phyloP scores from a whole-genome alignment of 2,329 filamentous ascomycete genomes.

The Cytospora piceae region DNA sequence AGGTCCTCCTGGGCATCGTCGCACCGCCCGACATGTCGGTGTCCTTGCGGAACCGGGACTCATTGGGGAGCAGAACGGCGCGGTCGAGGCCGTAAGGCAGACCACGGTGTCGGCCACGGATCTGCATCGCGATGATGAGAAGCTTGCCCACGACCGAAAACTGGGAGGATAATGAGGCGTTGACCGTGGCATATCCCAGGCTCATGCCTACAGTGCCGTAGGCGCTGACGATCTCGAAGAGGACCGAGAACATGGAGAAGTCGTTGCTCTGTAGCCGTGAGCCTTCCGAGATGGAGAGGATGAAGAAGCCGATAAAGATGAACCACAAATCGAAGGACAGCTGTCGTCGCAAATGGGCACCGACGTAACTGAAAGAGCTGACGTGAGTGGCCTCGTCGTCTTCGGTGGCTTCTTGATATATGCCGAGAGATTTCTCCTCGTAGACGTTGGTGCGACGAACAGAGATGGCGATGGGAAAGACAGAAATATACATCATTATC shows the following conservation, averaged over 20 bases:
- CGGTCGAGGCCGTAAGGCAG: constrained; percentile 68
- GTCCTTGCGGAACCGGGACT: constrained; percentile 58
- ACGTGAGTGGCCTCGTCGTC: constrained; percentile 57
- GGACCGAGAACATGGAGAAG: constrained; percentile 69
- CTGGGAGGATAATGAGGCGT: constrained; percentile 81
- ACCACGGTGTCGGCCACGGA: constrained; percentile 70
- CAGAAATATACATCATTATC: constrained; percentile 99
- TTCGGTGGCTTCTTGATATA: constrained; percentile 54
- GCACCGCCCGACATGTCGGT: constrained; percentile 49
- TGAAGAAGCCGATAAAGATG: constrained; percentile 89
- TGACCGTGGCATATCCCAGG: constrained; percentile 75
- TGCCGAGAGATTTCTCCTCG: constrained; percentile 83
- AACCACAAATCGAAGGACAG: constrained; percentile 98
- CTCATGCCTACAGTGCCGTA: constrained; percentile 94
- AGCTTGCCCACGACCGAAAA: constrained; percentile 76
- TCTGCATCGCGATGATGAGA: constrained; percentile 70
- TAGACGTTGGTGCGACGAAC: constrained; percentile 95
- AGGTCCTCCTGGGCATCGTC: constrained; percentile 42
- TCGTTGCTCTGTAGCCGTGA: constrained; percentile 62
- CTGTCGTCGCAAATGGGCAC: constrained; percentile 87
- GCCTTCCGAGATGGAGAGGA: constrained; percentile 89
- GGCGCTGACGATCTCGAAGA: constrained; percentile 88
- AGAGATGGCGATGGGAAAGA: constrained; percentile 94
- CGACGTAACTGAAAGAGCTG: constrained; percentile 78
- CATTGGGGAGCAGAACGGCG: constrained; percentile 63